Evolutionary conservation across 1,284 basidiomycete species (phyloP), one percentile per base, ranked within the genome.

Genomic region (Ganoderma meredithae): DNA sequence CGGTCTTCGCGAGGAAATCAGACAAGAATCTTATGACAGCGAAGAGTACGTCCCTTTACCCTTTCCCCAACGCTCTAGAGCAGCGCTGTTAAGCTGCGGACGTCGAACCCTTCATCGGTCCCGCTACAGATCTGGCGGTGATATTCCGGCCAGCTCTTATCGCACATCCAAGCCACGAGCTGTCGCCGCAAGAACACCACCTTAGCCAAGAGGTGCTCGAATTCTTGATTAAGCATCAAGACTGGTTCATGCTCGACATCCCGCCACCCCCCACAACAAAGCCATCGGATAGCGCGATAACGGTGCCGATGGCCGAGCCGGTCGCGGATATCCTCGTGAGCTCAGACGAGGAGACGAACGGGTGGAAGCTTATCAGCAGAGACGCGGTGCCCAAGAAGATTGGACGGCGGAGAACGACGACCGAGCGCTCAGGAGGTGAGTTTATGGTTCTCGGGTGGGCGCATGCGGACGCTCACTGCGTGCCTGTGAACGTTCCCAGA

Each of bases 1-100:
- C 95, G 60, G 96, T 99, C 9, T 98, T 99, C 81, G 93, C 95
- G 1, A 89, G 93, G 67, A 96, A 95, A 78, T 89, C 91, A 33
- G 93, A 96, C 74, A 94, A 93, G 83, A 99, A 99, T 78, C 84
- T 97, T 59, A 99, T 99, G 97, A 97, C 93, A 1, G 93, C 97
- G 17, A 88, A 93, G 69, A 99, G 95, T 97, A 73, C 76, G 93
- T 84, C 40, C 19, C 44, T 39, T 44, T 41, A 55, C 69, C 47
- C 49, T 27, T 31, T 53, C 40, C 36, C 19, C 61, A 25, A 19
- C 15, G 41, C 10, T 41, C 58, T n/a, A 60, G 44, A 13, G 56
- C 27, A 60, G 8, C 25, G 43, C 43, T 40, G 15, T 31, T 62
- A 19, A 63, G 52, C 33, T 25, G 33, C 15, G 58, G 49, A 5